Conservation (phyloP, 352 stramenopile species). For the Globisporangium emineosum region DNA sequence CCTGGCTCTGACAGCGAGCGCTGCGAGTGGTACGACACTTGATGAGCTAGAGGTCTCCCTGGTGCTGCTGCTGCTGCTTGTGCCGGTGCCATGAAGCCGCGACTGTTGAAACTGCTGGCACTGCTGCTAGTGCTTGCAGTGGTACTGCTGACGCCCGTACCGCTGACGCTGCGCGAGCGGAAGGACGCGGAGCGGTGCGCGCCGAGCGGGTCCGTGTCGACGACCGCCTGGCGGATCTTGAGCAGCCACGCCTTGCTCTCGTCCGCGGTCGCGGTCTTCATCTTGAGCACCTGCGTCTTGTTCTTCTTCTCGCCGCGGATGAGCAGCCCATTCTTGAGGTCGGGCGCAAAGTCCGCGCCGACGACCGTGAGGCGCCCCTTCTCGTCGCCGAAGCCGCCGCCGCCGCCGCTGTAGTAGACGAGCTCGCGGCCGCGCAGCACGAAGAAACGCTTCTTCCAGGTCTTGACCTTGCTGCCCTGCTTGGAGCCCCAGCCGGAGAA, state of each 20-base stretch:
- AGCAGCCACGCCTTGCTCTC: conserved; percentile 51
- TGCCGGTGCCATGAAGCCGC: background rate
- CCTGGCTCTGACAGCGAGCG: conserved; percentile 2
- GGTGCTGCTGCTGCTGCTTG: background rate
- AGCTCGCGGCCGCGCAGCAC: conserved; percentile 36
- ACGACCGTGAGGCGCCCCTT: conserved; percentile 58
- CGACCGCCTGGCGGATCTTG: conserved; percentile 42
- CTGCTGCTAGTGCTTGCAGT: background rate
- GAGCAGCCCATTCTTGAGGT: conserved; percentile 51
- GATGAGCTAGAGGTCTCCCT: background rate
- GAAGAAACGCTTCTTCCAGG: conserved; percentile 55
- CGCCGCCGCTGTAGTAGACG: conserved; percentile 39
- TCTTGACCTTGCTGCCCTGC: conserved; percentile 55
- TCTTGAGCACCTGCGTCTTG: conserved; percentile 54
- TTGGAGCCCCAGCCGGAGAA: conserved; percentile 69
- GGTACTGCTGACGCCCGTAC: conserved; percentile 4
- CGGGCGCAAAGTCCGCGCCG: conserved; percentile 46
- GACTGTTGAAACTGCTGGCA: conserved; percentile 1
- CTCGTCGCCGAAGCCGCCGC: conserved; percentile 43
- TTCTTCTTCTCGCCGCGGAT: conserved; percentile 48
- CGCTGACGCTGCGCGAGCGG: conserved; percentile 15
- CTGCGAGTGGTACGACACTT: conserved; percentile 3
- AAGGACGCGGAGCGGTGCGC: conserved; percentile 9
- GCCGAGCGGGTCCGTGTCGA: background rate
- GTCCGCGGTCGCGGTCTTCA: conserved; percentile 52